phyloP scores from a whole-genome alignment of 2,329 filamentous ascomycete species.

The Colletotrichum trifolii region DNA sequence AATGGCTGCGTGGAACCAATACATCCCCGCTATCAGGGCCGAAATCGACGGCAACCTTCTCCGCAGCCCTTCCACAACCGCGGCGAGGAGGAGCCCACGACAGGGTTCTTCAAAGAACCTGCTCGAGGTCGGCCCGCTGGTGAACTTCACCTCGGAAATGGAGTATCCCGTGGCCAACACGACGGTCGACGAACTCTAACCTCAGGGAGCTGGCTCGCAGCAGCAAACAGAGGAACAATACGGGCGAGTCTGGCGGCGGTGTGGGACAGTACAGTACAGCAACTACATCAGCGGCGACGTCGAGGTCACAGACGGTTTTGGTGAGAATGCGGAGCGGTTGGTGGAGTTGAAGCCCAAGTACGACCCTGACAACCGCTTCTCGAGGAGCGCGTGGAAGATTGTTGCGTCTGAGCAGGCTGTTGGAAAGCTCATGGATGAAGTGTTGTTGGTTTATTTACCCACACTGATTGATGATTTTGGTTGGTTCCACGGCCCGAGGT shows the following conservation, averaged over 20 bases:
- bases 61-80: slow-evolving; percentile 49
- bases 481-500: too few relatives aligned
- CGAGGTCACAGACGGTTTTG: slow-evolving; percentile 45
- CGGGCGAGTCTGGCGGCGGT: slow-evolving; percentile 36
- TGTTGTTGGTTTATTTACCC: too few relatives aligned
- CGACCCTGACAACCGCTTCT: slow-evolving; percentile 48
- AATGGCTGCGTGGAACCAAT: background rate
- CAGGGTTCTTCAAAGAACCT: slow-evolving; percentile 49
- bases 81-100: slow-evolving; percentile 45
- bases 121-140: slow-evolving; percentile 49
- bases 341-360: slow-evolving; percentile 47
- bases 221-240: slow-evolving; percentile 42
- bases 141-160: slow-evolving; percentile 51
- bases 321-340: slow-evolving; percentile 43
- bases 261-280: slow-evolving; percentile 44
- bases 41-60: slow-evolving; percentile 43
- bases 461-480: too few relatives aligned
- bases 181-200: slow-evolving; percentile 49
- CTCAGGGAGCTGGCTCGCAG: slow-evolving; percentile 45
- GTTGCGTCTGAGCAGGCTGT: background rate
- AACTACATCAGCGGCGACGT: slow-evolving; percentile 44
- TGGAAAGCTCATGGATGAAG: too few relatives aligned
- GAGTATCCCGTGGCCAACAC: slow-evolving; percentile 55
- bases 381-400: slow-evolving; percentile 12
- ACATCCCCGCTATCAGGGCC: slow-evolving; percentile 7